These are phyloP conservation scores for Metschnikowia borealis DNA, from an alignment of 805 yeast species.

Conservation along the genomic window DNA sequence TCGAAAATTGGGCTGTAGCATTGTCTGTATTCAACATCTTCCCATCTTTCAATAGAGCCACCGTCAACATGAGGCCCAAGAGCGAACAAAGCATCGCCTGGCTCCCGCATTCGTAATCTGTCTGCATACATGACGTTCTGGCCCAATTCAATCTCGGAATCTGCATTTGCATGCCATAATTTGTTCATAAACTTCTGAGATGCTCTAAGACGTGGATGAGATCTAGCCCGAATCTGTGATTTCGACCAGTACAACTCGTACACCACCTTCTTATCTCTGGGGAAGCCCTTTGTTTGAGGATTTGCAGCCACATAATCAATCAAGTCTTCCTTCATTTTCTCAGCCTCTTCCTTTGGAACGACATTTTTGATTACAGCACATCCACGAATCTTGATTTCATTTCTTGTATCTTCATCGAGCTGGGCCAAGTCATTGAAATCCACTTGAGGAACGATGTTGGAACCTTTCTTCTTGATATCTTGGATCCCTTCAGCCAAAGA, in stretches of 20 bases:
- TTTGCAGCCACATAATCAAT: conserved; percentile 4
- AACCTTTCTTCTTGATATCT: conserved; percentile 7
- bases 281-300: conserved; percentile 12
- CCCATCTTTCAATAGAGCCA: conserved; percentile 46
- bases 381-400: conserved; percentile 5
- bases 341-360: conserved; percentile 3
- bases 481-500: conserved; percentile 6
- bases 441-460: conserved; percentile 5
- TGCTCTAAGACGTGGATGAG: conserved; percentile 31
- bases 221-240: conserved; percentile 35
- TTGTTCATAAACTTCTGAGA: conserved; percentile 24
- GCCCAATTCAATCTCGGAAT: conserved; percentile 24
- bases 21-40: conserved; percentile 35
- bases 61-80: conserved; percentile 41
- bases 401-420: background rate
- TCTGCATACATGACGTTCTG: conserved; percentile 40
- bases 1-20: conserved; percentile 34
- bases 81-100: conserved; percentile 29
- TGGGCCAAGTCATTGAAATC: background rate
- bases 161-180: conserved; percentile 27
- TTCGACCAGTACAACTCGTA: conserved; percentile 38
- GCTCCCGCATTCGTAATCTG: conserved; percentile 36
- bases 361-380: conserved; percentile 6
- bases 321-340: conserved; percentile 5
- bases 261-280: conserved; percentile 8